Base-by-base conservation (phyloP, 352 stramenopile genomes). In the Peronospora belbahrii region DNA sequence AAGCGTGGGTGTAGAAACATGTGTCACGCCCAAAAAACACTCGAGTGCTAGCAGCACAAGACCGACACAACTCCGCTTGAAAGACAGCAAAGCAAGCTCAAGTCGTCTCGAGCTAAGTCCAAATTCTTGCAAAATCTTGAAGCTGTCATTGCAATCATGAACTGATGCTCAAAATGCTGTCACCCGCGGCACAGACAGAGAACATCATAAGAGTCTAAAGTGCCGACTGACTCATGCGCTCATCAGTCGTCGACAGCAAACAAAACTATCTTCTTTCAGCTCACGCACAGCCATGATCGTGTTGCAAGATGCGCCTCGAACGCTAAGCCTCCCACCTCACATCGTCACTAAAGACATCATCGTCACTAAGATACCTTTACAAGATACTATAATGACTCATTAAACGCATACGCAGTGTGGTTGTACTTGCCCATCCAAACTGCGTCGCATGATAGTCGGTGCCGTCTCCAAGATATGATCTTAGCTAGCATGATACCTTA, bases 351-450 rank as follows among this genome's bases (percentile, higher is more conserved):
- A 68, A 6, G 76, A 88, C 24, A 68, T 73, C 25, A 85, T 91
- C 27, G 63, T 84, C 14, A 48, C 82, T 5, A 83, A n/a, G n/a
- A n/a, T n/a, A n/a, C n/a, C n/a, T n/a, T n/a, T n/a, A n/a, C n/a
- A n/a, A n/a, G n/a, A n/a, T n/a, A 77, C 49, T 72, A 91, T 42
- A 88, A 87, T 38, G 74, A 87, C 27, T 81, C 74, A 23, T 61
- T 87, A 2, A 88, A 88, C 31, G 59, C 74, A 1, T 86, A 79
- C 42, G 35, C 56, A 0, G 69, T 76, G 33, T 88, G 84, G 11
- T 36, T 85, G 31, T 85, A 78, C 46, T 50, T 70, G 18, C 83
- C 42, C 67, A 86, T 27, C 59, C 71, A 6, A 86, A 86, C 40
- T 74, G 77, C 35, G 59, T 86, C 6, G 62, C 71, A 0, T 71